phyloP scores from a whole-genome alignment of 495 filamentous ascomycete species.

The Talaromyces borbonicus region DNA sequence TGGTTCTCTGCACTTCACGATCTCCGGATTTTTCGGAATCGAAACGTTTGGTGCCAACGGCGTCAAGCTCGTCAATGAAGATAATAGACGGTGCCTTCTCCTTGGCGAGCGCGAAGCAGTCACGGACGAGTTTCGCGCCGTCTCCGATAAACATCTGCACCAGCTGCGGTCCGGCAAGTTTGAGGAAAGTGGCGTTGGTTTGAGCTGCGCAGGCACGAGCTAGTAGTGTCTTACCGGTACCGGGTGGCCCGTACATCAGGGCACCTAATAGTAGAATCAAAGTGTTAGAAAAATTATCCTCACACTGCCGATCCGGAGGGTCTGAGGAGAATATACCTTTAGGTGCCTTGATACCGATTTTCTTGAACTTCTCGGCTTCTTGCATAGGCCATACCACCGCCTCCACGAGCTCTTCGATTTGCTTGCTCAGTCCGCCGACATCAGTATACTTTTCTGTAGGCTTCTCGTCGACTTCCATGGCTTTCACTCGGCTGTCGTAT shows the following conservation, averaged over 20 bases:
- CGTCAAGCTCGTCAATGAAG: constrained; percentile 98
- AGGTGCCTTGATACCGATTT: constrained; percentile 99
- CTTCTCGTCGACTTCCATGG: constrained; percentile 99
- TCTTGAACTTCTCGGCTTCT: constrained; percentile 97
- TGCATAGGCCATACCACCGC: constrained; percentile 99
- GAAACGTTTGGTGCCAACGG: constrained; percentile 96
- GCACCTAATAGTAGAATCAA: constrained; percentile 49
- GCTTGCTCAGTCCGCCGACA: constrained; percentile 95
- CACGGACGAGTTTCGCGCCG: constrained; percentile 93
- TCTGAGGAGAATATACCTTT: constrained; percentile 56
- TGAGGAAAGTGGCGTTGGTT: constrained; percentile 98
- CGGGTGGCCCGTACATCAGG: constrained; percentile 96
- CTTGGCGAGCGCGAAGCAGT: constrained; percentile 95
- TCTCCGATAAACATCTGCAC: constrained; percentile 99
- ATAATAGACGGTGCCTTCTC: constrained; percentile 98
- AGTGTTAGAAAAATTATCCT: constrained; percentile 10
- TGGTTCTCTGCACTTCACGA: constrained; percentile 95
- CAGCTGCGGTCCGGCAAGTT: constrained; percentile 95
- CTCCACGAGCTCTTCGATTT: constrained; percentile 99
- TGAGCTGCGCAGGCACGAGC: constrained; percentile 95
- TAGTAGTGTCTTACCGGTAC: constrained; percentile 92
- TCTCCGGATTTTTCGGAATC: constrained; percentile 98
- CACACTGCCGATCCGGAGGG: neutral
- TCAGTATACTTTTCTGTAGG: constrained; percentile 98
- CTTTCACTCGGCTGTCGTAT: constrained; percentile 98